phyloP scores from a whole-genome alignment of 208 protist genomes.

The Leishmania guyanensis region DNA sequence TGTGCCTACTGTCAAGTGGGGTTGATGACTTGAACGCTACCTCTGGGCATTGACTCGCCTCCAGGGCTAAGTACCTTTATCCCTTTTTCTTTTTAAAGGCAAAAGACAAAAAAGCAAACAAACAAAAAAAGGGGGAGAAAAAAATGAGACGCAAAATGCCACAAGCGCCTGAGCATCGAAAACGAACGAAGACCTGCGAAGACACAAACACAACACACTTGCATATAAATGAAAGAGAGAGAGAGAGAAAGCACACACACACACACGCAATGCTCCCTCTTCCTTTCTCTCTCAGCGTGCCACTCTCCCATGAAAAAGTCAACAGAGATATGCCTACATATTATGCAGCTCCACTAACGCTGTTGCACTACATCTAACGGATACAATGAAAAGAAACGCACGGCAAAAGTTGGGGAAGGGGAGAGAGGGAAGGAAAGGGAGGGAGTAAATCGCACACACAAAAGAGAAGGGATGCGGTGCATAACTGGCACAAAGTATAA shows the following conservation, averaged over 20 bases:
- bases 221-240: neutral
- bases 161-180: neutral
- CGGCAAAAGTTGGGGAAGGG: neutral
- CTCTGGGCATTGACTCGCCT: neutral
- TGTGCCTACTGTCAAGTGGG: neutral
- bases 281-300: too few species aligned
- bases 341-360: neutral
- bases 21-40: slow-evolving; percentile 1
- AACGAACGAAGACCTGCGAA: neutral
- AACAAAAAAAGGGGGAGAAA: neutral
- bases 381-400: neutral
- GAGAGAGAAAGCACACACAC: neutral
- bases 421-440: neutral
- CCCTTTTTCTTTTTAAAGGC: neutral
- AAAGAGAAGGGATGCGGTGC: neutral
- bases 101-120: neutral
- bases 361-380: neutral
- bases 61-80: slow-evolving; percentile 2
- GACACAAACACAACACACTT: neutral
- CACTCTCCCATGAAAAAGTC: neutral
- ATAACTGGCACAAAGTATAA: neutral
- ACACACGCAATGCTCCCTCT: neutral
- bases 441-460: neutral
- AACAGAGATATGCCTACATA: neutral
- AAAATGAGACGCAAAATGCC: neutral